Base-by-base conservation (phyloP, 2,329 filamentous ascomycete genomes). In the Aspergillus latus region DNA sequence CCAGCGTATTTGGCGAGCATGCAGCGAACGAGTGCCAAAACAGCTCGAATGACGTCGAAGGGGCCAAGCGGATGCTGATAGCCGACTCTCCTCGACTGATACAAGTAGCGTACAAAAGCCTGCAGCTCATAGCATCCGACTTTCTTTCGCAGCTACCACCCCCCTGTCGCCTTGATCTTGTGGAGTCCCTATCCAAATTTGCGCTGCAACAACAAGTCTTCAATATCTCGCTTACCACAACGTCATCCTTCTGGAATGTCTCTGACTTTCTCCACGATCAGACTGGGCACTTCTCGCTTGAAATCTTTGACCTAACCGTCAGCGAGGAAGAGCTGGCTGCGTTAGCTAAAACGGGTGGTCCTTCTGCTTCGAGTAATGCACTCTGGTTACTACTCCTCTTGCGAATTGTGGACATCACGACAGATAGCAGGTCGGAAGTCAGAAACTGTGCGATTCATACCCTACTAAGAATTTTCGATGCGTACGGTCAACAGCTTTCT, bases 181-280 rank as follows among this genome's bases (percentile, higher is more conserved):
- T 97, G 59, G 89, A 96, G 75, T 91, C 92, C 9, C 82, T 99
- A 21, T 90, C 91, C 67, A 88, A 88, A 62, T 99, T 97, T 73
- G 92, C 90, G 64, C 88, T 87, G 0, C 94, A 99, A 72, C 83
- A 88, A 61, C 90, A 96, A 63, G 94, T 99, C 68, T 81, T 99
- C 37, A 99, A 99, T 64, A 95, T 97, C 66, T 93, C 93, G 0
- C 79, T 99, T 28, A 97, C 94, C 34, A 94, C 92, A 1, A 90
- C 96, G 7, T 96, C 93, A 0, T 94, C 96, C 68, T 96, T 96
- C 72, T 97, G 92, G 91, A 92, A 93, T 52, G 83, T 97, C 6
- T 96, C 93, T 0, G 92, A 97, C 71, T 94, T 92, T 61, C 79
- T 97, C 15, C 81, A 84, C 54, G 74, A 74, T 6, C 76, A 78